Evolutionary conservation across 345 rosid genomes (phyloP), one percentile per base, ranked within the genome.

Genomic region (Sisymbrium altissimum): DNA sequence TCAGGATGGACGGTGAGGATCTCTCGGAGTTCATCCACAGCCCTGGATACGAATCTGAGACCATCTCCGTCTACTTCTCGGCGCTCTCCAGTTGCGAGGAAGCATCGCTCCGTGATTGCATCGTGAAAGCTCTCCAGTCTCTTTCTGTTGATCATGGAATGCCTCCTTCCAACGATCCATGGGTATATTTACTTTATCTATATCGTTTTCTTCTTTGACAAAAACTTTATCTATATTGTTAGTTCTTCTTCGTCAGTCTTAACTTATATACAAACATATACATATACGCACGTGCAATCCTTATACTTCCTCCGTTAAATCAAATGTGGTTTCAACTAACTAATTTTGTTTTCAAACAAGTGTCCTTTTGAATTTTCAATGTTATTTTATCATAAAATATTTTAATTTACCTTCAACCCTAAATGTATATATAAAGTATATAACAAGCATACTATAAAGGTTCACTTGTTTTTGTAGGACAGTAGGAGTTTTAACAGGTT

Each of bases 1-100:
- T 92, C 49, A 94, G 97, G 46, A 92, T 96, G 44, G 96, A 96
- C 61, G 98, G 99, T 46, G 97, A 92, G 80, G 99, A 96, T 83
- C 93, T 96, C 6, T 54, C 53, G 6, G 99, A 92, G 82, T 92
- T 96, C 81, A 75, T 92, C 64, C 73, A 83, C 18, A 81, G 91
- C 38, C 84, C 93, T 4, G 64, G 73, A 68, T 96, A 83, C 72
- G 98, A 96, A 73, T 18, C 85, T 0, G 97, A 92, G 72, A 81
- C 89, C 70, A 59, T 76, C 32, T 82, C 96, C 25, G 32, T 89
- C 55, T 66, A 33, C 70, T 92, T 80, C 65, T 84, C 91, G 3
- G 79, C 79, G 71, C 58, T 80, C 81, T 38, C 71, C 0, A 41
- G 43, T 19, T 18, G 30, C 0, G 83, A 84, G 46, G 84, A 84